phyloP scores from a whole-genome alignment of 2,329 filamentous ascomycete species.

The Diaporthe citrichinensis region DNA sequence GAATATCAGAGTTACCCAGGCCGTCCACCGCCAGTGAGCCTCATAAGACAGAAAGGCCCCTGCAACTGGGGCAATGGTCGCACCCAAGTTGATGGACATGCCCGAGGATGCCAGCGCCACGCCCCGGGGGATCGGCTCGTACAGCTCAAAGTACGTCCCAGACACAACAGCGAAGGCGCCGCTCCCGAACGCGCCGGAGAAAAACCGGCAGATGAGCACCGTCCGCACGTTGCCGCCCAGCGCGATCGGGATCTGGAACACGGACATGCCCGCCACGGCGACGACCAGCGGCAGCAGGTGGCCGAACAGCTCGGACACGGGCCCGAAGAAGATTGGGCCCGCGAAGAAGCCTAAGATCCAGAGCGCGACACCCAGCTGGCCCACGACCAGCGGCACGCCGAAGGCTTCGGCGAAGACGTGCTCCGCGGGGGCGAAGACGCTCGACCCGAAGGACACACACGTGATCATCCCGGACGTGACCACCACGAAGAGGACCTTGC shows the following conservation, averaged over 20 bases:
- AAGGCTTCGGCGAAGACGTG: conserved; percentile 39
- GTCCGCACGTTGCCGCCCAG: conserved; percentile 41
- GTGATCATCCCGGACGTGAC: conserved; percentile 41
- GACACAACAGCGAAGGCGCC: conserved; percentile 40
- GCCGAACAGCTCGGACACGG: conserved; percentile 41
- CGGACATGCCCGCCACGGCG: conserved; percentile 40
- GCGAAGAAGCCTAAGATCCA: conserved; percentile 42
- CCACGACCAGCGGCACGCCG: conserved; percentile 41
- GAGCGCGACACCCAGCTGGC: conserved; percentile 42
- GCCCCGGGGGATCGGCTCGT: conserved; percentile 42
- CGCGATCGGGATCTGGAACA: conserved; percentile 45
- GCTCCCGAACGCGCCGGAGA: conserved; percentile 43
- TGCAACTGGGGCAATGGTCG: conserved; percentile 66
- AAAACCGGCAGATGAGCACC: conserved; percentile 44
- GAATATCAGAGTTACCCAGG: conserved; percentile 68
- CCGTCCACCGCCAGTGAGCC: conserved; percentile 67
- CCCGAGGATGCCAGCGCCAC: conserved; percentile 42
- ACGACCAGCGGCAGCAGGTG: conserved; percentile 41
- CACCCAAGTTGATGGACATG: conserved; percentile 42
- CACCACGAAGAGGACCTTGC: conserved; percentile 42
- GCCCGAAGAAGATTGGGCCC: conserved; percentile 43
- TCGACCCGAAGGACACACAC: conserved; percentile 43
- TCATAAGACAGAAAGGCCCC: conserved; percentile 43
- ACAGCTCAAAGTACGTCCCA: conserved; percentile 44
- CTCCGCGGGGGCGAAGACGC: conserved; percentile 43